Conservation (phyloP, 129 eudicot species). For the Helichrysum umbraculigerum region DNA sequence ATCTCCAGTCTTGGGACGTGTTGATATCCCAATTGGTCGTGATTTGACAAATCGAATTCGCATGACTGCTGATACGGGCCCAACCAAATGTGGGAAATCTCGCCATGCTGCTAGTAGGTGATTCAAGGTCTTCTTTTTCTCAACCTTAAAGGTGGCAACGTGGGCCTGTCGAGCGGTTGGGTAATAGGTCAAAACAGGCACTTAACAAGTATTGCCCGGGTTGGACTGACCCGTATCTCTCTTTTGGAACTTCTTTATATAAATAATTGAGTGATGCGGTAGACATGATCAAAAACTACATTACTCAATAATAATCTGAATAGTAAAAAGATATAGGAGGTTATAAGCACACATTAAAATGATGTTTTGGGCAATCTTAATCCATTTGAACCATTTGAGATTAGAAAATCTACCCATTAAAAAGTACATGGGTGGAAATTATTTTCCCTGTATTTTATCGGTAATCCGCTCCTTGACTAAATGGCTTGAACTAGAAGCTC, state of each 20-base stretch:
- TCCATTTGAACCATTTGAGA: not conserved
- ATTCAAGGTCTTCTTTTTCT: conserved; percentile 38
- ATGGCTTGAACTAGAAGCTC: not conserved
- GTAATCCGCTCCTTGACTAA: not conserved
- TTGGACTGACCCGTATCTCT: not conserved
- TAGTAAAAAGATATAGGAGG: not conserved
- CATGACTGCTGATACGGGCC: conserved; percentile 77
- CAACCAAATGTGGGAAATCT: conserved; percentile 52
- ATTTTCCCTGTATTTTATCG: conserved; percentile 11
- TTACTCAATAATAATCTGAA: not conserved
- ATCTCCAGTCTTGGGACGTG: conserved; percentile 58
- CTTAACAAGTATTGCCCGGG: not conserved
- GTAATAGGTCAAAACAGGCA: not conserved
- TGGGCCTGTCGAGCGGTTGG: not conserved
- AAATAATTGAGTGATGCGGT: not conserved
- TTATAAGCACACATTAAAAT: not conserved
- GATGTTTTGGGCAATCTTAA: not conserved
- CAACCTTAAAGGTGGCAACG: not conserved
- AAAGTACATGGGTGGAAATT: no score
- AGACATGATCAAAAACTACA: not conserved
- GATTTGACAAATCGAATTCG: conserved; percentile 86
- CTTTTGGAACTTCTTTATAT: not conserved
- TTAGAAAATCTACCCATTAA: not conserved
- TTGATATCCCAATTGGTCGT: conserved; percentile 86
- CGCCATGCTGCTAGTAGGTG: conserved; percentile 98